Evolutionary conservation across 768 basidiomycete genomes (phyloP), one percentile per base, ranked within the genome.

Genomic region (Exidia glandulosa): DNA sequence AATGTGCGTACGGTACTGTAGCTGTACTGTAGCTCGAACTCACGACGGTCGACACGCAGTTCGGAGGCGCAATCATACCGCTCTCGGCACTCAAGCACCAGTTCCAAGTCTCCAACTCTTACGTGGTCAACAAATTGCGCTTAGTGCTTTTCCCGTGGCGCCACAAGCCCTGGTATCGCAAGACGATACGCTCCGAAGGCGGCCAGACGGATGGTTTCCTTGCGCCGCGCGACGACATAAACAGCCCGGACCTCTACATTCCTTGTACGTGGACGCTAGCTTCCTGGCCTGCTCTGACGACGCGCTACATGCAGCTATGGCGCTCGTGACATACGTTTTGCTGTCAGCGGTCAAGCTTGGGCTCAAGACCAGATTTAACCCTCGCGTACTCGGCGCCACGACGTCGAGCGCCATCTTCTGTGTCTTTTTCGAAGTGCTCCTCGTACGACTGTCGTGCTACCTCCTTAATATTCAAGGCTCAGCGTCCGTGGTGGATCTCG

Each of bases 31-130:
- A 63, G 45, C 62, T 61, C n/a, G 61, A 32, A 19, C 16, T 2
- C 55, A n/a, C n/a, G 29, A 5, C 4, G 48, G 13, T 9, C 27
- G 16, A 9, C 14, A 50, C 23, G n/a, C 65, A 95, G 92, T 86
- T 94, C 64, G 88, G 87, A 27, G 82, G 86, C 14, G 50, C 50
- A 19, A 78, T 88, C 61, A 80, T 95, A 60, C 93, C 91, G 2
- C 73, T 87, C 32, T 77, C 83, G 12, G 77, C 85, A 48, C 77
- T 96, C 57, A 94, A 95, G 69, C 86, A 92, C 68, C 86, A 90
- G 66, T 98, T 98, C 75, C 92, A 96, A 71, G 96, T 99, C 10
- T 92, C 90, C 14, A 97, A 97, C 69, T 87, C 85, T 0, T 99
- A 99, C 70, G 96, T 98, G 59, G 85, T 97, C 47, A 80, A 80